A percentile compares a stretch with the other conserved stretches of the same genome.
phyloP scores from a whole-genome alignment of 2,329 filamentous ascomycete genomes.

The Monosporascus ibericus region DNA sequence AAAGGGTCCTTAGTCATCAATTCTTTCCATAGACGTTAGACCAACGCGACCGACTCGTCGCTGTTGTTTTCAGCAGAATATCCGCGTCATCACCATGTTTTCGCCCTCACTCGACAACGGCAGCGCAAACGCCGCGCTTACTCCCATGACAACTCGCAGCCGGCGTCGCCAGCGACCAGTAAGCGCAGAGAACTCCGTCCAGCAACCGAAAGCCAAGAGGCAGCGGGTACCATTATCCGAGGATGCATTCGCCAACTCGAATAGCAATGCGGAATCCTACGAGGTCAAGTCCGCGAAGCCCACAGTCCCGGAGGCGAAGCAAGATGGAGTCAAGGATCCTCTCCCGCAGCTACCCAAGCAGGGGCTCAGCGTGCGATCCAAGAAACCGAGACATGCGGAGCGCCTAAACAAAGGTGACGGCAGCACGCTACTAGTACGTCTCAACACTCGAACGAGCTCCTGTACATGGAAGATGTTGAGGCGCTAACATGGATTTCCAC shows the following conservation, averaged over 20 bases:
- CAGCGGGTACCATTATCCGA: constrained; percentile 53
- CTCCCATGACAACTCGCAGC: constrained; percentile 52
- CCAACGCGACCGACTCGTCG: neutral
- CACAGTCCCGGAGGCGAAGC: constrained; percentile 37
- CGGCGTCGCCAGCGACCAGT: constrained; percentile 55
- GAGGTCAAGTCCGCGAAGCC: constrained; percentile 51
- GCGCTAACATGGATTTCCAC: constrained; percentile 11
- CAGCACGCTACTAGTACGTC: constrained; percentile 58
- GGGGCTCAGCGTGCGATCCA: constrained; percentile 55
- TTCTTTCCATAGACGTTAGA: neutral
- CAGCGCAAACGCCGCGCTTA: constrained; percentile 28
- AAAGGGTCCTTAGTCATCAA: constrained; percentile 4
- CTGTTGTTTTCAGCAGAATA: neutral
- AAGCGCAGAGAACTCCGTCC: constrained; percentile 46
- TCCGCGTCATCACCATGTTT: constrained; percentile 45
- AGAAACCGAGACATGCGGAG: constrained; percentile 58
- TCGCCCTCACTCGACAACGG: constrained; percentile 46
- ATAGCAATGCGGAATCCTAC: constrained; percentile 45
- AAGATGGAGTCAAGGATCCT: constrained; percentile 40
- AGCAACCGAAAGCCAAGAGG: constrained; percentile 59
- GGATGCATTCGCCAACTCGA: constrained; percentile 49
- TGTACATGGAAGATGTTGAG: constrained; percentile 2
- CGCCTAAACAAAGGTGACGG: constrained; percentile 62
- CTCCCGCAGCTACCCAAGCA: constrained; percentile 30
- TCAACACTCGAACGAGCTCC: constrained; percentile 1